A percentile compares a stretch with the other conserved stretches of the same genome.
phyloP scores from a whole-genome alignment of 2,329 filamentous ascomycete genomes.

The Niveomyces coronatus region DNA sequence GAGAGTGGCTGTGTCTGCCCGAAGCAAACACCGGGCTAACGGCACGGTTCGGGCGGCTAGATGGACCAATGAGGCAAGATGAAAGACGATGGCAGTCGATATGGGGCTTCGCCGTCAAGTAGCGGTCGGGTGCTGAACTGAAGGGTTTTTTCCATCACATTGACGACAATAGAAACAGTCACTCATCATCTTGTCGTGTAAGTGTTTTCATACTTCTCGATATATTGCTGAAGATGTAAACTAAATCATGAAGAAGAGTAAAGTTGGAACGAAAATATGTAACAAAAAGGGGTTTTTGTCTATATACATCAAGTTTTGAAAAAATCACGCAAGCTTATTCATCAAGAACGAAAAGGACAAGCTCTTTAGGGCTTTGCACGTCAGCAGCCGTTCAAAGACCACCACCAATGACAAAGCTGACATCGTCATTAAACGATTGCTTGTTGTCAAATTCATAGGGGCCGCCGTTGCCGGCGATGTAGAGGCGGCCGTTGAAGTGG shows the following conservation, averaged over 20 bases:
- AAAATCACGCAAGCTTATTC: no score
- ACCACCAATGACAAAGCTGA: constrained; percentile 34
- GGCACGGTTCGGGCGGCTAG: constrained; percentile 54
- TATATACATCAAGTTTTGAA: no score
- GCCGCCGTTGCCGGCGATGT: constrained; percentile 44
- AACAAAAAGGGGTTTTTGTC: no score
- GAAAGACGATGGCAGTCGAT: constrained; percentile 53
- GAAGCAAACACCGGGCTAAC: constrained; percentile 54
- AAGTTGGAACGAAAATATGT: no score
- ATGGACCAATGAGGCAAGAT: constrained; percentile 49
- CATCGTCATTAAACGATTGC: constrained; percentile 41
- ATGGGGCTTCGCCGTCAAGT: constrained; percentile 37
- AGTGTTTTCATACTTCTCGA: no score
- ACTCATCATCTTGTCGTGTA: no score
- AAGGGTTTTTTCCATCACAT: not conserved
- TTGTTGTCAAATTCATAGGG: constrained; percentile 41
- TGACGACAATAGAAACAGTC: not conserved
- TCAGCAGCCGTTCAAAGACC: constrained; percentile 3
- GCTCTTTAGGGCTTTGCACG: no score
- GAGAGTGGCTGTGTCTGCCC: constrained; percentile 80
- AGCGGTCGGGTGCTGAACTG: not conserved
- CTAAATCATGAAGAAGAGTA: no score
- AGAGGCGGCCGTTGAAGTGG: constrained; percentile 33
- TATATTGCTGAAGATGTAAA: no score
- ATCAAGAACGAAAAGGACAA: no score